Conservation (phyloP, 2,329 filamentous ascomycete genomes). For the Drechslerella dactyloides region DNA sequence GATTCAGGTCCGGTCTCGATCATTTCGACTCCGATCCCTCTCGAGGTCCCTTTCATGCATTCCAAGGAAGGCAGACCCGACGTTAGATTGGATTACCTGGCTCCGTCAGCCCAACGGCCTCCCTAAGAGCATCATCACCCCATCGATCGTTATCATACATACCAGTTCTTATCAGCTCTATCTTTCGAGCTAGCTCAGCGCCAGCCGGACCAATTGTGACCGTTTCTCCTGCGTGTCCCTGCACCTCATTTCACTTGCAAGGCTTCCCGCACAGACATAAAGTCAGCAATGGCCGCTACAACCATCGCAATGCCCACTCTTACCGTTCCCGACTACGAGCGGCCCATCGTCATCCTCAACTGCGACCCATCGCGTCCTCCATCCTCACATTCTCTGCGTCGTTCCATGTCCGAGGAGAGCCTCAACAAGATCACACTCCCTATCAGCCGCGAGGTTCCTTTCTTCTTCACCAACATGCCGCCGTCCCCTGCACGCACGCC, state of each 20-base stretch:
- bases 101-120: conserved; percentile 37
- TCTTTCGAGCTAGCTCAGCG: not conserved
- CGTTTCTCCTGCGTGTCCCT: not conserved
- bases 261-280: not conserved
- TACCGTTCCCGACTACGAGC: conserved; percentile 38
- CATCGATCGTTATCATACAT: not conserved
- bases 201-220: too few relatives aligned
- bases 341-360: conserved; percentile 33
- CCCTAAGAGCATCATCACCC: conserved; percentile 37
- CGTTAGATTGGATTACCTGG: conserved; percentile 40
- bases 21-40: conserved; percentile 23
- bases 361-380: conserved; percentile 38
- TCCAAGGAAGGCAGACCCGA: conserved; percentile 49
- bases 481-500: conserved; percentile 43
- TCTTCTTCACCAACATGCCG: conserved; percentile 40
- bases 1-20: conserved; percentile 4
- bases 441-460: conserved; percentile 24
- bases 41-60: conserved; percentile 50
- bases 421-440: conserved; percentile 41
- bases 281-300: conserved; percentile 26
- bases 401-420: conserved; percentile 46
- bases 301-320: conserved; percentile 12
- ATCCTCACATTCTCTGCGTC: conserved; percentile 38
- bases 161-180: conserved; percentile 6
- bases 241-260: not conserved